A percentile compares a stretch with the other conserved stretches of the same genome.
Conservation (phyloP, 2,329 filamentous ascomycete genomes). For the Chaetomium sp. region DNA sequence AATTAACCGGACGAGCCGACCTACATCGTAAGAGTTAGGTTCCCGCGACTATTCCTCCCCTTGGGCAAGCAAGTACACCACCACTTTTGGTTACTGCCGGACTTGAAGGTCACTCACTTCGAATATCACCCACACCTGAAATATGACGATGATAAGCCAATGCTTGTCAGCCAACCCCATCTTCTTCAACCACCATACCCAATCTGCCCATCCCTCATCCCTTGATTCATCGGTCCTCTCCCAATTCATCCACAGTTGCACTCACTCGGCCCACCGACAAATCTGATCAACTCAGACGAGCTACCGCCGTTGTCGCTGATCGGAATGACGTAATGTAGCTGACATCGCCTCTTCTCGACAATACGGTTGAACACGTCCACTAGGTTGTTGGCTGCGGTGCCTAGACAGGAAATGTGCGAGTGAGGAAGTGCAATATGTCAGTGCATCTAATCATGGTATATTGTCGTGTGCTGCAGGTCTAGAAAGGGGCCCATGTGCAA, state of each 20-base stretch:
- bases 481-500: background rate
- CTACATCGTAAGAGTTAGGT: constrained; percentile 2
- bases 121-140: constrained; percentile 58
- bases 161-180: background rate
- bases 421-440: background rate
- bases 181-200: background rate
- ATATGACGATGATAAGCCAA: background rate
- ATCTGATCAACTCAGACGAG: constrained; percentile 85
- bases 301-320: constrained; percentile 95
- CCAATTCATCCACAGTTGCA: constrained; percentile 11
- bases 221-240: no score
- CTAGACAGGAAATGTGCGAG: constrained; percentile 28
- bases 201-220: background rate
- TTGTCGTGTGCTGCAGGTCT: no score
- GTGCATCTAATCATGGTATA: no score
- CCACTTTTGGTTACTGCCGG: background rate
- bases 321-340: constrained; percentile 80
- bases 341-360: constrained; percentile 57
- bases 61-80: background rate
- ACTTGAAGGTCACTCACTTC: constrained; percentile 46
- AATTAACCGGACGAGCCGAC: constrained; percentile 84
- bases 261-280: constrained; percentile 85
- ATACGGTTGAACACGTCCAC: constrained; percentile 80
- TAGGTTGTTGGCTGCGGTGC: constrained; percentile 88
- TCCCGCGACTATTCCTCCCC: no score